Evolutionary conservation across 2,329 filamentous ascomycete genomes (phyloP), one percentile per base, ranked within the genome.

Genomic region (Cladosporium cucumerinum): DNA sequence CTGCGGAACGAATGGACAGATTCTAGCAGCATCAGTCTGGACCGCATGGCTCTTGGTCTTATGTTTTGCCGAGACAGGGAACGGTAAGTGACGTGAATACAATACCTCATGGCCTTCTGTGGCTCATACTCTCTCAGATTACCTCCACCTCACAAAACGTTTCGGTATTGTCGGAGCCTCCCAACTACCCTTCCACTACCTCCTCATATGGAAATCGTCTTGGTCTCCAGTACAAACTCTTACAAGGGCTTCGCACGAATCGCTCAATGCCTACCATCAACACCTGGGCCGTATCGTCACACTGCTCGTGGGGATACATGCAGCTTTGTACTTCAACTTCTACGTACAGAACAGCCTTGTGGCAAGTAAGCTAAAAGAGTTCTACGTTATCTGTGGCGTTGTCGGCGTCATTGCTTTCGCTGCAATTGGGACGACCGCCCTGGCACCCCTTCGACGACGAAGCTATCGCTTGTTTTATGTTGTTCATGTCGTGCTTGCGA

Each of bases 61-160:
- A 28, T 82, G 78, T 32, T 73, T 84, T 18, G 78, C 79, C 68
- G 77, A 81, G 43, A 86, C 84, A 39, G 82, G 82, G 11, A 78
- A 85, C 72, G 85, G 85, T 86, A 77, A 54, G 63, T 54, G 12
- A 6, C 39, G 23, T 54, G 23, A 2, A 46, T 12, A 46, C n/a
- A 23, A 21, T 5, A 21, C 8, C 16, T 34, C 21, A 3, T 12
- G 2, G 32, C 32, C 32, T 26, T 7, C 60, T 18, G 23, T 25
- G 21, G 36, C 49, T 62, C 18, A 62, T 36, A 16, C 34, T 5
- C n/a, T 61, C n/a, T 5, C 68, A 87, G 86, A 88, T 73, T 88
- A 88, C 64, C 78, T 88, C 32, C 86, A 88, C 72, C 76, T 88
- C 26, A 88, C 86, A 26, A 88, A 87, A 75, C 82, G 86, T 5